Percentiles rank a stretch among this genome's conserved stretches.
These are phyloP conservation scores for Microcyclosporella mali DNA, from an alignment of 2,329 filamentous ascomycete species.

Conservation along the genomic window DNA sequence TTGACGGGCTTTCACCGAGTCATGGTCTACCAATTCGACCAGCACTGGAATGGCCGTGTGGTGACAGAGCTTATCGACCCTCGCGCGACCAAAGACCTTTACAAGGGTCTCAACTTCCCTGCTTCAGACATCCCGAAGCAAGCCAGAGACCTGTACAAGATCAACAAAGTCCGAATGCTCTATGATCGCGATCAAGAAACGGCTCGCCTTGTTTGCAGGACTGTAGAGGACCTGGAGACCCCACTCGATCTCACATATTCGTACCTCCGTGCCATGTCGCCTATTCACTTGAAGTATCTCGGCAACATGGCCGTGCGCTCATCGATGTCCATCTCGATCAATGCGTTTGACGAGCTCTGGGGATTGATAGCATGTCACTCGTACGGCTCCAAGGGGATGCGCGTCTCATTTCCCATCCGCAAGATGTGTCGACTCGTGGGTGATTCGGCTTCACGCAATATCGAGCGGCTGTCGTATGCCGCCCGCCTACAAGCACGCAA, in stretches of 20 bases:
- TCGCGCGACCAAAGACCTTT: constrained; percentile 70
- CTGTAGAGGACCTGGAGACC: constrained; percentile 62
- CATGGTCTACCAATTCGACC: constrained; percentile 89
- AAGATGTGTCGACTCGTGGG: constrained; percentile 88
- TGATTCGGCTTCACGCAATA: constrained; percentile 78
- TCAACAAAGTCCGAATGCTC: constrained; percentile 81
- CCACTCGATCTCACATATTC: constrained; percentile 79
- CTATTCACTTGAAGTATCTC: constrained; percentile 82
- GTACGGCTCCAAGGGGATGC: constrained; percentile 71
- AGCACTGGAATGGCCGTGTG: constrained; percentile 73
- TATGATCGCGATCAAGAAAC: constrained; percentile 80
- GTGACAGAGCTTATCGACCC: constrained; percentile 84
- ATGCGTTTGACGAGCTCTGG: constrained; percentile 79
- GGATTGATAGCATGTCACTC: constrained; percentile 81
- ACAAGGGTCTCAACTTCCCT: constrained; percentile 82
- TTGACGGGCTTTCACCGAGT: constrained; percentile 86
- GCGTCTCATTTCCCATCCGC: constrained; percentile 84
- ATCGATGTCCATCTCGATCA: constrained; percentile 91
- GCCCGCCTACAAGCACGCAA: constrained; percentile 79
- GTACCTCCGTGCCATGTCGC: constrained; percentile 83
- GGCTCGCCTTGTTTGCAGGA: constrained; percentile 73
- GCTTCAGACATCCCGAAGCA: constrained; percentile 82
- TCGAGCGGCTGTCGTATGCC: constrained; percentile 80
- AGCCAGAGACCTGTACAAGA: constrained; percentile 78
- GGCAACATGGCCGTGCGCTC: constrained; percentile 85